A percentile compares a stretch with the other conserved stretches of the same genome.
Evolutionary conservation across 768 basidiomycete genomes (phyloP).

Genomic region (Mycena belliarum): DNA sequence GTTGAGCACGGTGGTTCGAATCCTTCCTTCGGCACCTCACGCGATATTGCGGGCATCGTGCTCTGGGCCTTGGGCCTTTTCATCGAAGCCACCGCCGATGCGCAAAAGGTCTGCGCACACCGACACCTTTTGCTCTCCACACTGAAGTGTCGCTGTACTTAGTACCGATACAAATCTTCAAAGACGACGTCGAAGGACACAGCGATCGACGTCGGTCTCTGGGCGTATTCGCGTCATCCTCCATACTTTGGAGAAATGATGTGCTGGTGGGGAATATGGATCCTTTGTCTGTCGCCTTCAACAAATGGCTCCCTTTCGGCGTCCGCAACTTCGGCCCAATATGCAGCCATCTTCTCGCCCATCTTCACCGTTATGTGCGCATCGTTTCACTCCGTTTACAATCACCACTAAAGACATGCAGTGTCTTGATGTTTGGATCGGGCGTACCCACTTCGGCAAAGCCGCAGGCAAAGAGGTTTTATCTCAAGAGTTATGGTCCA

Average conservation of each 20-base stretch:
- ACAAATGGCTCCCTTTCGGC: conserved; percentile 43
- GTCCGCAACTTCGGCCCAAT: conserved; percentile 54
- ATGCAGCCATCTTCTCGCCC: conserved; percentile 60
- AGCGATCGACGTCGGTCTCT: conserved; percentile 53
- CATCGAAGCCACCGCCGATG: conserved; percentile 40
- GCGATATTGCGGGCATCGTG: conserved; percentile 65
- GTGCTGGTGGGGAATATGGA: conserved; percentile 71
- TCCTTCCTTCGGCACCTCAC: conserved; percentile 58
- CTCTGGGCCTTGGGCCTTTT: conserved; percentile 60
- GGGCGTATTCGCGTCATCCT: conserved; percentile 64
- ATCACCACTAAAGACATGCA: conserved; percentile 21
- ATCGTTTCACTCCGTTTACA: not conserved
- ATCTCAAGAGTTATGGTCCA: conserved; percentile 49
- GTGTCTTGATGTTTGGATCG: conserved; percentile 64
- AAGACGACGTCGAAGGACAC: conserved; percentile 49
- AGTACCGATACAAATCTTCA: conserved; percentile 55
- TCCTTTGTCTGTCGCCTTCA: conserved; percentile 58
- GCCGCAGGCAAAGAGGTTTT: conserved; percentile 61
- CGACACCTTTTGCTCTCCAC: not conserved
- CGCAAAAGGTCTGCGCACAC: conserved; percentile 10
- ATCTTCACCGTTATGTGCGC: conserved; percentile 65
- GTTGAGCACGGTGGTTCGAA: conserved; percentile 42
- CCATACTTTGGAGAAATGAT: conserved; percentile 75
- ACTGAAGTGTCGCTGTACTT: not conserved
- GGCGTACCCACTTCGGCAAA: conserved; percentile 74